Conservation (phyloP, 2,329 filamentous ascomycete species). For the Septoria linicola region DNA sequence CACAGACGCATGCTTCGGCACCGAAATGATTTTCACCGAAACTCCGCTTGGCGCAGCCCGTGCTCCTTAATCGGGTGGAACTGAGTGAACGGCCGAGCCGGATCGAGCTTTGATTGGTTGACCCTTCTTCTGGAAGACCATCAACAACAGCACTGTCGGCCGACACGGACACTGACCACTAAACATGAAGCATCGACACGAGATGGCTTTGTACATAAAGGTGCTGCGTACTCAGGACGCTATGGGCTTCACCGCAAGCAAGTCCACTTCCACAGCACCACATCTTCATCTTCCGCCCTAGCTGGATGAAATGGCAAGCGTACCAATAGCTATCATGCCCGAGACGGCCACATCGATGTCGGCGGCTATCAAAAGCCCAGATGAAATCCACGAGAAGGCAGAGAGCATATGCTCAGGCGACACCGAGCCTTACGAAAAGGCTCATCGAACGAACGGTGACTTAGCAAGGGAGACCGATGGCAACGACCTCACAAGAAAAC, state of each 20-base stretch:
- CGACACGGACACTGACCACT: not conserved
- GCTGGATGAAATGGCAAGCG: slow-evolving; percentile 9
- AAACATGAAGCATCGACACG: not conserved
- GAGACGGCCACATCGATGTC: slow-evolving; percentile 2
- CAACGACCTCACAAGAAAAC: slow-evolving; percentile 10
- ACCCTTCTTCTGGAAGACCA: not conserved
- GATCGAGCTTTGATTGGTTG: not conserved
- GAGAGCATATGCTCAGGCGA: slow-evolving; percentile 14
- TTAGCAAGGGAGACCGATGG: not conserved
- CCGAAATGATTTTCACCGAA: not conserved
- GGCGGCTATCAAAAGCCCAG: slow-evolving; percentile 2
- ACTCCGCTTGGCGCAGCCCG: not conserved
- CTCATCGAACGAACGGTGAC: not conserved
- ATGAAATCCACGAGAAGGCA: slow-evolving; percentile 4
- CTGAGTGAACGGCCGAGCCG: not conserved
- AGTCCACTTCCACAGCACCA: not conserved
- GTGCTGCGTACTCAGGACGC: not conserved
- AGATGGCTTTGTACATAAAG: not conserved
- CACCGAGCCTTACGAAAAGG: slow-evolving; percentile 6
- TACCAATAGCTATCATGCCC: slow-evolving; percentile 7
- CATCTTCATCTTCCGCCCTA: too few species aligned
- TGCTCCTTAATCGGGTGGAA: not conserved
- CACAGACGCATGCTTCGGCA: too few species aligned
- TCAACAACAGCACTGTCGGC: not conserved
- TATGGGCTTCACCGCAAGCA: not conserved